Conservation (phyloP, 116 monocot genomes). For the Dioscorea cayenensis region DNA sequence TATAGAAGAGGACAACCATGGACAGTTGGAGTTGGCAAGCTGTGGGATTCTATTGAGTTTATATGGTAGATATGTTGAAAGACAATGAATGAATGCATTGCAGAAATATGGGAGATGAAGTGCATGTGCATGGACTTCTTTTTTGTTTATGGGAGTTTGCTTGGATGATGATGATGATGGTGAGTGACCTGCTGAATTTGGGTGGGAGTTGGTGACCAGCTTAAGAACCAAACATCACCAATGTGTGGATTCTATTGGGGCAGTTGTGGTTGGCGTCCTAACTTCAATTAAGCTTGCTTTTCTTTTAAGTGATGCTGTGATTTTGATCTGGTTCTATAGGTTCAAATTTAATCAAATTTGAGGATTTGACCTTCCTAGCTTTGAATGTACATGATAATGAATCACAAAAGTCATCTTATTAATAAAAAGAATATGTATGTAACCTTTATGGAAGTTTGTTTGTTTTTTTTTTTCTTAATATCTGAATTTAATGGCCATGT, state of each 20-base stretch:
- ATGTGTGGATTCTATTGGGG: neutral
- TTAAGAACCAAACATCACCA: neutral
- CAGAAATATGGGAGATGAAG: neutral
- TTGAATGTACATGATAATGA: too few relatives aligned
- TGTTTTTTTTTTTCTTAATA: too few relatives aligned
- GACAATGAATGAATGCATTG: neutral
- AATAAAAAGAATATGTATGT: too few relatives aligned
- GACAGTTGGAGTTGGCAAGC: neutral
- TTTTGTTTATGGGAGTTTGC: too few relatives aligned
- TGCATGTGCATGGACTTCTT: neutral
- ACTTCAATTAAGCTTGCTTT: neutral
- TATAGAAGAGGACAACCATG: neutral
- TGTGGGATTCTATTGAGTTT: neutral
- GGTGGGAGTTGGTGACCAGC: neutral
- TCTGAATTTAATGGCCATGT: too few relatives aligned
- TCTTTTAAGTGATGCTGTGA: neutral
- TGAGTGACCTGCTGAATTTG: neutral
- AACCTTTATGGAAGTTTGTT: too few relatives aligned
- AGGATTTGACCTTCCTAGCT: too few relatives aligned
- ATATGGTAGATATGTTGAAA: neutral
- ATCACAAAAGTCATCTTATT: too few relatives aligned
- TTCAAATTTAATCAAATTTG: too few relatives aligned
- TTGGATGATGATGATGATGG: neutral
- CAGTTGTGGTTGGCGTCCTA: neutral
- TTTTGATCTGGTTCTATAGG: too few relatives aligned